Evolutionary conservation across 169 alveolate species (phyloP).

Genomic region (Plasmodium vinckei): DNA sequence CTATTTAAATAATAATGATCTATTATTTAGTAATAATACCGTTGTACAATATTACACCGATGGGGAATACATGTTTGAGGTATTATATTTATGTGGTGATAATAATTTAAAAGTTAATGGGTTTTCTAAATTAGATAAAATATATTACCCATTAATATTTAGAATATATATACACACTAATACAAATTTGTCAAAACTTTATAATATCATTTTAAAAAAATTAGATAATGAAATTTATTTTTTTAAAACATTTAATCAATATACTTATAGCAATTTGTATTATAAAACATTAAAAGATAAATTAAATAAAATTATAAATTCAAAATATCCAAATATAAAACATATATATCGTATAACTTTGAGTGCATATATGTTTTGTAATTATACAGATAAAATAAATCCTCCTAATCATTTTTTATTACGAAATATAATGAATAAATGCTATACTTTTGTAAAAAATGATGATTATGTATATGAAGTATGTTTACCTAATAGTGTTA

Average conservation of each 20-base stretch:
- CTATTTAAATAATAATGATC: constrained; percentile 29
- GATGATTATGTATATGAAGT: constrained; percentile 60
- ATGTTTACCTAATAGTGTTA: constrained; percentile 69
- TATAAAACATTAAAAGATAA: constrained; percentile 67
- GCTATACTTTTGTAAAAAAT: constrained; percentile 32
- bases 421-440: constrained; percentile 57
- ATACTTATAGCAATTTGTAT: constrained; percentile 24
- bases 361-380: constrained; percentile 75
- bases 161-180: constrained; percentile 35
- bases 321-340: constrained; percentile 25
- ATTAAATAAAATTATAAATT: constrained; percentile 50
- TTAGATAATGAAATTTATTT: constrained; percentile 12
- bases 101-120: constrained; percentile 67
- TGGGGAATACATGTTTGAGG: constrained; percentile 65
- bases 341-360: constrained; percentile 64
- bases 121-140: constrained; percentile 38
- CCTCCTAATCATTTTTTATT: constrained; percentile 71
- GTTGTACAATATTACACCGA: constrained; percentile 73
- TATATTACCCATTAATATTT: constrained; percentile 49
- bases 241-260: constrained; percentile 49
- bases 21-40: constrained; percentile 57
- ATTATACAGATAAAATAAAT: constrained; percentile 67
- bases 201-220: constrained; percentile 41
- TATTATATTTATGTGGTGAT: constrained; percentile 61
- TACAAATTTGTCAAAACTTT: constrained; percentile 19